phyloP scores from a whole-genome alignment of 2,329 filamentous ascomycete species.

The Penicillium sp. region DNA sequence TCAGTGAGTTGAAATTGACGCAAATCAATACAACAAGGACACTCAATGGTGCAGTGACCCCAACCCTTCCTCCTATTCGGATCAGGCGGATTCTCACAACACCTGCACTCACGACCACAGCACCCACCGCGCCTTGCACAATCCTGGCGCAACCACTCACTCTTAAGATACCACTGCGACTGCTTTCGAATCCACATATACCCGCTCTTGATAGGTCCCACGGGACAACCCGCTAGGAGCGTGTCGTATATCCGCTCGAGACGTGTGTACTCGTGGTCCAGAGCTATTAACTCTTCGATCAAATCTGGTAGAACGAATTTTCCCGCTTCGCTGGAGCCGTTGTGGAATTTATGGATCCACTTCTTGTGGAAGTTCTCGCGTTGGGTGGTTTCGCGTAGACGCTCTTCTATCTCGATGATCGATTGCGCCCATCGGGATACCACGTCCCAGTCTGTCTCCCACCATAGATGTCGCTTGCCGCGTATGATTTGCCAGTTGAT shows the following conservation, averaged over 20 bases:
- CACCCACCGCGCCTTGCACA: constrained; percentile 9
- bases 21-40: constrained; percentile 5
- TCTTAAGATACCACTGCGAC: constrained; percentile 6
- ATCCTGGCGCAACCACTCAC: constrained; percentile 5
- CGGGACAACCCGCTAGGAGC: constrained; percentile 1
- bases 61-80: constrained; percentile 2
- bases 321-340: not conserved
- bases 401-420: constrained; percentile 5
- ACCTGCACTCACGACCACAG: constrained; percentile 9
- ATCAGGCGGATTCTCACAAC: constrained; percentile 5
- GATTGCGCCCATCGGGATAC: constrained; percentile 7
- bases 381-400: constrained; percentile 3
- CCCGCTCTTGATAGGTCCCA: constrained; percentile 2
- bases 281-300: constrained; percentile 6
- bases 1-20: not conserved
- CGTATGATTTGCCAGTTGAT: constrained; percentile 4
- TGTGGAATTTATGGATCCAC: not conserved
- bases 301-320: not conserved
- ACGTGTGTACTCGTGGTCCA: not conserved
- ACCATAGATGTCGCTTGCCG: constrained; percentile 1
- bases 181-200: constrained; percentile 7
- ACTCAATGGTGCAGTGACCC: constrained; percentile 7
- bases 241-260: constrained; percentile 2
- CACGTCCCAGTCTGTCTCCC: constrained; percentile 3
- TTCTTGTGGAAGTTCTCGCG: constrained; percentile 4